A percentile compares a stretch with the other conserved stretches of the same genome.
Conservation (phyloP, 192 early-diverging fungal genomes). For the Linnemannia exigua region DNA sequence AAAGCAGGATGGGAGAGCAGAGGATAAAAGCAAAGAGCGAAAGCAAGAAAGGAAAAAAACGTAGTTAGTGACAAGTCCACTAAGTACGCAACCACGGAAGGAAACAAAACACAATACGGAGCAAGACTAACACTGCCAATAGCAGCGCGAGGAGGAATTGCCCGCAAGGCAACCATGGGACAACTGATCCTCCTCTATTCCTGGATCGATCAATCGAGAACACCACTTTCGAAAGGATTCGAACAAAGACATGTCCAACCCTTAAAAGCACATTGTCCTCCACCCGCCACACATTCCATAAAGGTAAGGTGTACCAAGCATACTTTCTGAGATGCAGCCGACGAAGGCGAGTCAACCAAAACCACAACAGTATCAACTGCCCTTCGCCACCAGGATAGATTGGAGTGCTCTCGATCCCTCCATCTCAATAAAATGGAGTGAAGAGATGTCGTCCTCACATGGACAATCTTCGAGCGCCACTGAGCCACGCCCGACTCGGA, state of each 20-base stretch:
- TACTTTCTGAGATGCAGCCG: constrained; percentile 6
- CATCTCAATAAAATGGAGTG: not conserved
- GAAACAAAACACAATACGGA: not conserved
- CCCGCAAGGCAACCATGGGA: no score
- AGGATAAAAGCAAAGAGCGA: not conserved
- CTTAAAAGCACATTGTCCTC: constrained; percentile 14
- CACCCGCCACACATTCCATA: constrained; percentile 11
- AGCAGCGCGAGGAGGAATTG: constrained; percentile 12
- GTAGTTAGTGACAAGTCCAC: constrained; percentile 3
- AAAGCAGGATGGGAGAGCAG: not conserved
- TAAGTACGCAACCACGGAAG: not conserved
- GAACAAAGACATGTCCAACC: constrained; percentile 9
- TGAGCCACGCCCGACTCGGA: constrained; percentile 14
- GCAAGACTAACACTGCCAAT: constrained; percentile 12
- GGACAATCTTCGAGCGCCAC: constrained; percentile 4
- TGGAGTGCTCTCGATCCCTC: constrained; percentile 16
- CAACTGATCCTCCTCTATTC: not conserved
- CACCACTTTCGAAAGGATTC: not conserved
- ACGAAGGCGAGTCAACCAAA: not conserved
- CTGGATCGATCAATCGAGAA: not conserved
- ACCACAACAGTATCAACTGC: no score
- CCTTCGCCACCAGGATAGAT: constrained; percentile 8
- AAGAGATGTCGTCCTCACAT: constrained; percentile 12
- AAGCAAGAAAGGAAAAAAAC: not conserved
- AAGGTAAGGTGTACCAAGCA: constrained; percentile 15